Evolutionary conservation across 768 basidiomycete species (phyloP), one percentile per base, ranked within the genome.

Genomic region (Tylopilus balloui): DNA sequence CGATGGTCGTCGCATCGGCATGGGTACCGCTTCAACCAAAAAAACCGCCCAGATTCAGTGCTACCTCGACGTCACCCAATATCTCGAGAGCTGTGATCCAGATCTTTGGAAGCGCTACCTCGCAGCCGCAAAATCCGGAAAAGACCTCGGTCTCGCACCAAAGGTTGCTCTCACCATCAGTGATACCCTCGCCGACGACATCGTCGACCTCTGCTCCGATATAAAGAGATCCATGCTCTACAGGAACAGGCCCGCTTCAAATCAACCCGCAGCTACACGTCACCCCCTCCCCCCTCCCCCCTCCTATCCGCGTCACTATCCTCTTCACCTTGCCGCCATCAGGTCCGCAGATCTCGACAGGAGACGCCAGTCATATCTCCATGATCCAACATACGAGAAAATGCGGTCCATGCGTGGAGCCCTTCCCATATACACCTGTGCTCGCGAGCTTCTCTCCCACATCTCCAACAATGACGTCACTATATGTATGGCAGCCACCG

Each of bases 401-500:
- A 88, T 96, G 73, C 81, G 93, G 4, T 64, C 72, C 6, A 78
- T 79, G 14, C 79, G 93, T 45, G 71, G 73, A 29, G 61, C 79
- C 7, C 76, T 97, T 1, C 94, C 94, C 12, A 85, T 97, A 11
- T 82, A 80, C 53, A 75, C 83, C 15, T 78, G 83, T 52, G 77
- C 85, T 2, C 71, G 75, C 5, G 78, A 86, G 10, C 75, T 96
- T 35, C 62, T 95, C 43, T 63, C 75, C 2, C 83, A 86, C 52
- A 82, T 97, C 56, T 69, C 73, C 17, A 69, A 78, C 25, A 82
- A 95, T 66, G 88, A 92, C 13, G 91, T 96, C 50, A 88, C 88
- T 1, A 83, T 95, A 57, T 83, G 86, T 56, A 87, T 92, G 84
- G 91, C 91, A 40, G 81, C 87, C 7, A 92, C 92, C 3, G 91